These are phyloP conservation scores for Hura crepitans DNA, from an alignment of 441 rosid species.

Conservation along the genomic window DNA sequence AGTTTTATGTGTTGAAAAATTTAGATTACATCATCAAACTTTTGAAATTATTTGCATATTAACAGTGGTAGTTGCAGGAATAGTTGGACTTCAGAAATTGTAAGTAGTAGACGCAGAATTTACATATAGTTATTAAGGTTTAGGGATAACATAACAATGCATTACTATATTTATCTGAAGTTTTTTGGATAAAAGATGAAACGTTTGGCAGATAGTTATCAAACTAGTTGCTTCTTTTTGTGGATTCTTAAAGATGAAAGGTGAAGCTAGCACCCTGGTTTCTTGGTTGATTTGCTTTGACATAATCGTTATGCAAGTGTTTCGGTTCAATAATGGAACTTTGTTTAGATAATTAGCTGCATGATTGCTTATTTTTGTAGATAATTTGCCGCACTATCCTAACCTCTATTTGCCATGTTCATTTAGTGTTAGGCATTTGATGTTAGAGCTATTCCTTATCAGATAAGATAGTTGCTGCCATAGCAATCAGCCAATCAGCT, in stretches of 20 bases:
- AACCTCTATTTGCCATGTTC: not conserved
- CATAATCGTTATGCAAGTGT: not conserved
- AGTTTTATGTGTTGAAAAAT: not conserved
- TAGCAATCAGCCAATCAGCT: not conserved
- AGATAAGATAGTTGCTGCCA: not conserved
- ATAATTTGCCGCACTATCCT: not conserved
- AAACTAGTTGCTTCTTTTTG: slow-evolving; percentile 5
- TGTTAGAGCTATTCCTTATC: not conserved
- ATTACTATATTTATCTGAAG: not conserved
- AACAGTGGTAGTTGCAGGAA: not conserved
- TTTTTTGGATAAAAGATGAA: not conserved
- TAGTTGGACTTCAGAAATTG: not conserved
- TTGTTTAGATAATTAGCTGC: not conserved
- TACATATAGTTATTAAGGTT: slow-evolving; percentile 1
- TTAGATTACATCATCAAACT: not conserved
- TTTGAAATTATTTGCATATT: not conserved
- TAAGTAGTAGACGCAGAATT: not conserved
- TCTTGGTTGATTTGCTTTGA: not conserved
- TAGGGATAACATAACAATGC: not conserved
- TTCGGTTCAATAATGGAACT: not conserved
- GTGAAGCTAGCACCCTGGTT: not conserved
- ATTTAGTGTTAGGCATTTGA: not conserved
- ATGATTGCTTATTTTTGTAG: not conserved
- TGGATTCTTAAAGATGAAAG: not conserved
- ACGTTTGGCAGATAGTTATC: not conserved